These are phyloP conservation scores for Lunasporangiospora selenospora DNA, from an alignment of 192 early-diverging fungal genomes.

Conservation along the genomic window DNA sequence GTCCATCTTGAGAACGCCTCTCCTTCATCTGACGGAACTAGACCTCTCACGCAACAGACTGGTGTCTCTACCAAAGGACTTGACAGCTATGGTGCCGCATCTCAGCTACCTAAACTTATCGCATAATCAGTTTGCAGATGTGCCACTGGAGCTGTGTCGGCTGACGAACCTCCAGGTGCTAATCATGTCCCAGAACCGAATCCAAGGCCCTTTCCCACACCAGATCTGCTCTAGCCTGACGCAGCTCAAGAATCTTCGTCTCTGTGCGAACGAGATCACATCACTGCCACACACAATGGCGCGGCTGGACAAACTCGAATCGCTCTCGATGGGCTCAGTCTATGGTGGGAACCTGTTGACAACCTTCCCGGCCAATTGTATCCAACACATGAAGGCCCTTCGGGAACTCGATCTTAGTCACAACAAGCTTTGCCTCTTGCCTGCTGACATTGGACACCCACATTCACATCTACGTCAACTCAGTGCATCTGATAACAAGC, in stretches of 20 bases:
- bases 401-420: slow-evolving; percentile 60
- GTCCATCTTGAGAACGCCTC: slow-evolving; percentile 34
- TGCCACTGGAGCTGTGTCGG: slow-evolving; percentile 54
- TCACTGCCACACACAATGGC: slow-evolving; percentile 38
- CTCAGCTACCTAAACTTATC: slow-evolving; percentile 53
- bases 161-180: slow-evolving; percentile 52
- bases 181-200: slow-evolving; percentile 57
- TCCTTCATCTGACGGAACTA: slow-evolving; percentile 55
- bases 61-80: slow-evolving; percentile 42
- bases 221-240: slow-evolving; percentile 46
- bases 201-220: slow-evolving; percentile 48
- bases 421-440: slow-evolving; percentile 54
- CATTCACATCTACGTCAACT: slow-evolving; percentile 45
- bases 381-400: slow-evolving; percentile 50
- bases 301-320: slow-evolving; percentile 49
- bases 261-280: slow-evolving; percentile 55
- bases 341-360: slow-evolving; percentile 57
- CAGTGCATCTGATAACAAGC: slow-evolving; percentile 53
- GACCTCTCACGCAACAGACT: slow-evolving; percentile 63
- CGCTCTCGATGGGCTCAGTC: slow-evolving; percentile 56
- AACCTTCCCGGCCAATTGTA: slow-evolving; percentile 42
- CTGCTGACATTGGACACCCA: slow-evolving; percentile 49
- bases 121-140: slow-evolving; percentile 53
- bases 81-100: slow-evolving; percentile 36
- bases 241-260: slow-evolving; percentile 44